Percentiles rank a stretch among this genome's conserved stretches.
phyloP scores from a whole-genome alignment of 306 rosid genomes.

The Arachis stenosperma region DNA sequence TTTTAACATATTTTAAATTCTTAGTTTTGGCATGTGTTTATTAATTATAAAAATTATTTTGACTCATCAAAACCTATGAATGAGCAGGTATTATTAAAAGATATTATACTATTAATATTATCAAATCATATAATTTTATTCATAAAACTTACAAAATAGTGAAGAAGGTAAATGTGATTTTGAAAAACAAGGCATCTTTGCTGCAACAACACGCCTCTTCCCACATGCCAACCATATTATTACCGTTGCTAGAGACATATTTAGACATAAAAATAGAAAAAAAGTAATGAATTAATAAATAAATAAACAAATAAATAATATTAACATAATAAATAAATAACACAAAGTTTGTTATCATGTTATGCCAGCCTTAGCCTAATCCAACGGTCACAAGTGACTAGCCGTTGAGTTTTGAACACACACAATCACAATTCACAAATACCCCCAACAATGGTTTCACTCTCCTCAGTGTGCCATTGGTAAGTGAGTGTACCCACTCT shows the following conservation, averaged over 20 bases:
- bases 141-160: too few relatives aligned
- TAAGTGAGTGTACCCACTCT: slow-evolving; percentile 4
- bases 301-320: background rate
- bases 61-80: too few relatives aligned
- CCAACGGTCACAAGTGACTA: slow-evolving; percentile 82
- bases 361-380: slow-evolving; percentile 37
- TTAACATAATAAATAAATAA: background rate
- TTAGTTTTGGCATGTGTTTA: too few relatives aligned
- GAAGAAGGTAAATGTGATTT: slow-evolving; percentile 33
- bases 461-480: slow-evolving; percentile 13
- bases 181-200: slow-evolving; percentile 38
- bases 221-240: slow-evolving; percentile 56
- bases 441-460: slow-evolving; percentile 39
- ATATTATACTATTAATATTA: too few relatives aligned
- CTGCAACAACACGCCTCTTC: slow-evolving; percentile 14
- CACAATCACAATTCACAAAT: slow-evolving; percentile 34
- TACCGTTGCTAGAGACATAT: slow-evolving; percentile 68
- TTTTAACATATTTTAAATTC: too few relatives aligned
- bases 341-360: slow-evolving; percentile 1
- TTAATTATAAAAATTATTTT: too few relatives aligned
- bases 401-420: slow-evolving; percentile 77
- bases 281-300: too few relatives aligned
- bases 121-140: too few relatives aligned
- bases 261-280: slow-evolving; percentile 17
- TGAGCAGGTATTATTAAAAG: too few relatives aligned